Conservation (phyloP, 345 rosid species). For the Geranium rotundifolium region DNA sequence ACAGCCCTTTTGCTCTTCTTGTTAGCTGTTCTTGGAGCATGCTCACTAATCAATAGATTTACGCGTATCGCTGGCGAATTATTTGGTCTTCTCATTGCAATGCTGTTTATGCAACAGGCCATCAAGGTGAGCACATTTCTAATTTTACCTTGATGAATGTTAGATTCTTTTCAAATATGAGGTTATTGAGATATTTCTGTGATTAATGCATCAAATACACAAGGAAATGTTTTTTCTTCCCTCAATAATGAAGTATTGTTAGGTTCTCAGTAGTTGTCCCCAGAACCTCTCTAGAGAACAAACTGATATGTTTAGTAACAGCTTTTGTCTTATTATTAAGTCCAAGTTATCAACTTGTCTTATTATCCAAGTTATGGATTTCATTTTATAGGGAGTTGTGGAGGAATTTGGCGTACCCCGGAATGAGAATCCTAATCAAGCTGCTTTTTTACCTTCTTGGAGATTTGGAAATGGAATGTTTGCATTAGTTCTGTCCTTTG, state of each 20-base stretch:
- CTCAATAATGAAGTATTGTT: neutral
- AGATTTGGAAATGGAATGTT: conserved; percentile 59
- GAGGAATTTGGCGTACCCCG: conserved; percentile 48
- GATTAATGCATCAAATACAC: neutral
- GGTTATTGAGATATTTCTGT: conserved; percentile 1
- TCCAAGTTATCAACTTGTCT: neutral
- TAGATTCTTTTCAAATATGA: neutral
- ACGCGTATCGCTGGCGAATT: conserved; percentile 57
- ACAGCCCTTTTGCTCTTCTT: conserved; percentile 44
- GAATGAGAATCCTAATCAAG: conserved; percentile 35
- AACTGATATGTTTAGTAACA: neutral
- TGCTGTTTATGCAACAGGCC: conserved; percentile 60
- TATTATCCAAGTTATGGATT: neutral
- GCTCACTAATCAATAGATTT: conserved; percentile 58
- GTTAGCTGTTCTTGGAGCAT: conserved; percentile 46
- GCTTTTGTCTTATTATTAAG: no score
- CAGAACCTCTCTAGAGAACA: neutral
- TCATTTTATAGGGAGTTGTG: conserved; percentile 33
- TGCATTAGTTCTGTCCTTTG: conserved; percentile 48
- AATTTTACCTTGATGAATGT: neutral
- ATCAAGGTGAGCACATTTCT: conserved; percentile 30
- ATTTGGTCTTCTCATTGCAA: conserved; percentile 57
- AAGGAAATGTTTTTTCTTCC: neutral
- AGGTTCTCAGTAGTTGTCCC: neutral
- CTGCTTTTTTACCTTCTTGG: conserved; percentile 38